A percentile compares a stretch with the other conserved stretches of the same genome.
Evolutionary conservation across 495 filamentous ascomycete genomes (phyloP).

Genomic region (Neurospora intermedia): DNA sequence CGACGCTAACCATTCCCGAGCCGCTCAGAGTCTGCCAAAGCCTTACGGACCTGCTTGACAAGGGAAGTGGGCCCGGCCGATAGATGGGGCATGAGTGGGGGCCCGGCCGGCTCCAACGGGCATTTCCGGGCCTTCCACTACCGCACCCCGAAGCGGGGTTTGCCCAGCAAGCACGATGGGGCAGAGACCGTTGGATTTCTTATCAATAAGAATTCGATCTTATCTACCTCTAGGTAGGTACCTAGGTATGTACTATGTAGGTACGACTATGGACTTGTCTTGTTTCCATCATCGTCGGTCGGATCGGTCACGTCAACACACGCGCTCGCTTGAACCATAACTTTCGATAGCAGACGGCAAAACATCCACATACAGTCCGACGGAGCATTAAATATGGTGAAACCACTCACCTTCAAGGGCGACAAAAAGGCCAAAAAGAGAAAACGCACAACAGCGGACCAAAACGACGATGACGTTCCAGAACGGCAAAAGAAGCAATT

Average conservation of each 20-base stretch:
- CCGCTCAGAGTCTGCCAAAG: neutral
- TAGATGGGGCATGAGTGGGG: neutral
- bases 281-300: neutral
- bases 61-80: neutral
- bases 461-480: constrained; percentile 25
- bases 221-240: no score
- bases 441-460: constrained; percentile 48
- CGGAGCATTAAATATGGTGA: constrained; percentile 45
- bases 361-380: neutral
- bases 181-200: neutral
- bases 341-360: neutral
- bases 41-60: neutral
- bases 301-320: neutral
- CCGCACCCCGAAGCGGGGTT: neutral
- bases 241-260: no score
- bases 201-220: neutral
- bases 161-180: neutral
- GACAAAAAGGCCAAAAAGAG: constrained; percentile 92
- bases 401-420: constrained; percentile 88
- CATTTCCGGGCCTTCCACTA: neutral
- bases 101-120: neutral
- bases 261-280: neutral
- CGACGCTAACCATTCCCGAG: neutral
- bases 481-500: constrained; percentile 3
- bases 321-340: neutral